Base-by-base conservation (phyloP, 768 basidiomycete species). In the Naganishia antarctica region DNA sequence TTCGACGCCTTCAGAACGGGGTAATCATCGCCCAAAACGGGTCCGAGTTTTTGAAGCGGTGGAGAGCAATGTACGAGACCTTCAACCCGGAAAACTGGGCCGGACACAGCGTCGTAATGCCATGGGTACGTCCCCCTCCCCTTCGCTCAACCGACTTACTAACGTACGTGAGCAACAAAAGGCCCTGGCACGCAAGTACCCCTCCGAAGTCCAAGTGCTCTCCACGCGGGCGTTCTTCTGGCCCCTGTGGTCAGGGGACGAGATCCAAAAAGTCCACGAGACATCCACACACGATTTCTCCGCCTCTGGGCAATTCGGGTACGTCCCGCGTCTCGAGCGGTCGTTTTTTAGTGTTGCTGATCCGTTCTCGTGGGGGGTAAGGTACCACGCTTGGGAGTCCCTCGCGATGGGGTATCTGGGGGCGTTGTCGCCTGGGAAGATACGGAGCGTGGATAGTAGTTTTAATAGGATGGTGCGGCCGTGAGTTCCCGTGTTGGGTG, bases 311-410 rank as follows among this genome's bases (percentile, higher is more conserved):
- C 74, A 77, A 43, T 77, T 73, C 68, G 74, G 74, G 74, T 76
- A 60, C 61, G 74, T 50, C n/a, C n/a, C n/a, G n/a, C n/a, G n/a
- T n/a, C n/a, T n/a, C n/a, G 9, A 41, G 4, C 31, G 9, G 26
- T 6, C 23, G 18, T 47, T 23, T 31, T 31, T 29, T 2, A 46
- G 26, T 18, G 31, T 21, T 37, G 40, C 49, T 53, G 40, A 40
- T 61, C 1, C 18, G 16, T 1, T 29, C n/a, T n/a, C 34, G 34
- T 25, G 44, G n/a, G 7, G 21, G 12, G 12, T 32, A 32, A 78
- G 78, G 29, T 79, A 79, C 66, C 78, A 79, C 63, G 73, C 78
- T 2, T 79, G 78, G 78, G 78, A 79, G 68, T 72, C 69, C 7
- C 63, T 79, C 31, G 78, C 78, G 18, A 78, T 76, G 75, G 66